Conservation (phyloP, 176 grass and related monocot species). For the Pharus latifolius region DNA sequence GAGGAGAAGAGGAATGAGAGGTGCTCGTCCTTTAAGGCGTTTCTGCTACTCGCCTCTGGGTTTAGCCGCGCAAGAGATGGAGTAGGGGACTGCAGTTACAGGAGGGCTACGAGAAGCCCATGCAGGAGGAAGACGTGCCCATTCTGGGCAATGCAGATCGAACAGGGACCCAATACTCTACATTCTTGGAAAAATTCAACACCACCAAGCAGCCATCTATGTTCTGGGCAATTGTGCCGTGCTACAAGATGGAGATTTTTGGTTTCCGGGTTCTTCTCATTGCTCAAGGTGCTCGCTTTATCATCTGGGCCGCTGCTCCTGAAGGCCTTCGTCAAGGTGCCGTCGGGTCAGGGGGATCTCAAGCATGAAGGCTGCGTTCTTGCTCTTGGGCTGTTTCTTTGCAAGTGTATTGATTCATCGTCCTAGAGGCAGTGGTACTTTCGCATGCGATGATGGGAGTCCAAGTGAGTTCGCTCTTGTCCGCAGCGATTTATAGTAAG, state of each 20-base stretch:
- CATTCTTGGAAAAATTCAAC: slow-evolving; percentile 34
- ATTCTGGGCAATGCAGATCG: slow-evolving; percentile 15
- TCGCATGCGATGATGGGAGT: slow-evolving; percentile 44
- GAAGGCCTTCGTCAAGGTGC: slow-evolving; percentile 53
- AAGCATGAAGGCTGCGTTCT: slow-evolving; percentile 43
- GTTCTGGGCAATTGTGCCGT: slow-evolving; percentile 46
- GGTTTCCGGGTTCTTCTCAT: slow-evolving; percentile 40
- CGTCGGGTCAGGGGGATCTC: slow-evolving; percentile 28
- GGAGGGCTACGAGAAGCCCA: slow-evolving; percentile 39
- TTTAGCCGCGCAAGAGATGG: no score
- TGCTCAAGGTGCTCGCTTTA: slow-evolving; percentile 51
- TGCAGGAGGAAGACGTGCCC: slow-evolving; percentile 55
- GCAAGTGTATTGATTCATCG: slow-evolving; percentile 49
- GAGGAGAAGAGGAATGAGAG: no score
- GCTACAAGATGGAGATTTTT: slow-evolving; percentile 45
- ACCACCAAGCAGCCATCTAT: slow-evolving; percentile 21
- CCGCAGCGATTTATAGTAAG: slow-evolving; percentile 52
- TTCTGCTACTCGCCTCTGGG: no score
- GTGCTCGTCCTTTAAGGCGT: no score
- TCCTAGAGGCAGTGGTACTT: slow-evolving; percentile 68
- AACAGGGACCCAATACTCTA: slow-evolving; percentile 18
- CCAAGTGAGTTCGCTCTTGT: slow-evolving; percentile 53
- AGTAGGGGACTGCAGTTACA: no score
- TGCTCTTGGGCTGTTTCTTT: slow-evolving; percentile 38
- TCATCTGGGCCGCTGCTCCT: slow-evolving; percentile 46